Base-by-base conservation (phyloP, 2,329 filamentous ascomycete genomes). In the Aureobasidium sp. region DNA sequence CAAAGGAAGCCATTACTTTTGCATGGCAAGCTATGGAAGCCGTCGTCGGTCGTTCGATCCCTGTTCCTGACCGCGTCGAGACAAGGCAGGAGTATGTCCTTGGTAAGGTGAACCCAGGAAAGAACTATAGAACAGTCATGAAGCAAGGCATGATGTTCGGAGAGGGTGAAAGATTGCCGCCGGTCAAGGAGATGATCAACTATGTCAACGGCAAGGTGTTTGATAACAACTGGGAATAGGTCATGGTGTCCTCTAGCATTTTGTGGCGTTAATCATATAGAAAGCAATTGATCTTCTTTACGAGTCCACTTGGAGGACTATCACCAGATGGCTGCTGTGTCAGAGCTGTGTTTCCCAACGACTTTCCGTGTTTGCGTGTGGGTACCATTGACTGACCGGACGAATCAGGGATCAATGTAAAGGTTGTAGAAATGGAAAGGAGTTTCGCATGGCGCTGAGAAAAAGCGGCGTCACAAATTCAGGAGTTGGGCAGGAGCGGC, bases 1-100 rank as follows among this genome's bases (percentile, higher is more conserved):
- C 83, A 2, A 86, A 86, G 70, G 83, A 86, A 69, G 82, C 82
- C 5, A 76, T 84, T 57, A 82, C 79, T 0, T 85, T 86, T 68
- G 83, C 84, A 4, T 84, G 81, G 78, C 82, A 84, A 70, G 83
- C 79, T 2, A 81, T 86, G 78, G 82, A 86, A 68, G 81, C 82
- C 1, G 69, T 85, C 17, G 77, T 84, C 0, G 82, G 81, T 8
- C 75, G 83, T 17, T 78, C 76, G 32, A 82, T 84, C 51, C 80
- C 79, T 0, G 80, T 85, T 9, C 82, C 82, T 1, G 73, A 72
- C n/a, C 72, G 78, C 8, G 82, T 83, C 2, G 82, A 84, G 72
- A 82, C 81, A 26, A 73, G 78, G 34, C 70, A 73, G 62, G 73
- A 77, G 51, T 81, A 80, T 66, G 77, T 85, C 1, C 74, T 84